Percentiles rank a stretch among this genome's conserved stretches.
These are phyloP conservation scores for Crucihimalaya himalaica DNA, from an alignment of 345 rosid genomes.

Conservation along the genomic window DNA sequence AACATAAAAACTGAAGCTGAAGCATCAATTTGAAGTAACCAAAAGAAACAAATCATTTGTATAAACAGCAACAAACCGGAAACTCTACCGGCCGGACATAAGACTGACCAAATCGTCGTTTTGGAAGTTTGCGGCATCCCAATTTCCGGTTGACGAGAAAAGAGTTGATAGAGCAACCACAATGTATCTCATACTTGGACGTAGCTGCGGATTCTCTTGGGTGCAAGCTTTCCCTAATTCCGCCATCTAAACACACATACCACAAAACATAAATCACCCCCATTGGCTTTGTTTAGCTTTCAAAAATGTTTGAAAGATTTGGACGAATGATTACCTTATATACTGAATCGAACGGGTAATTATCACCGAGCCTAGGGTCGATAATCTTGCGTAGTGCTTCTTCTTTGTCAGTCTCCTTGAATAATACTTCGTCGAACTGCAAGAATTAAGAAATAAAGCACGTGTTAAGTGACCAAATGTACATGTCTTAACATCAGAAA, in stretches of 20 bases:
- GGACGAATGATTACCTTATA: slow-evolving; percentile 53
- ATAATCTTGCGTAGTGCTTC: slow-evolving; percentile 62
- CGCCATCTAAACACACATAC: slow-evolving; percentile 62
- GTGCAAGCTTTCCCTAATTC: slow-evolving; percentile 90
- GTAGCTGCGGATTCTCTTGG: slow-evolving; percentile 70
- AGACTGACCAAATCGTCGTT: slow-evolving; percentile 69
- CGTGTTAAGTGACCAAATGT: background rate
- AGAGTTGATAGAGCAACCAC: slow-evolving; percentile 90
- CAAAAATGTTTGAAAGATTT: too few species aligned
- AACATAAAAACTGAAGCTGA: background rate
- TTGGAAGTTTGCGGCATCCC: slow-evolving; percentile 73
- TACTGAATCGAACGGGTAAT: slow-evolving; percentile 69
- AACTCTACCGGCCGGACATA: slow-evolving; percentile 75
- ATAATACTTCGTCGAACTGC: slow-evolving; percentile 82
- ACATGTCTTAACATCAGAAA: background rate
- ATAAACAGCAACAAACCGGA: background rate
- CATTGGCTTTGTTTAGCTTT: too few species aligned
- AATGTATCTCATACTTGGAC: slow-evolving; percentile 86
- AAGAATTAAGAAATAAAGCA: background rate
- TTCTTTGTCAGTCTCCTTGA: slow-evolving; percentile 56
- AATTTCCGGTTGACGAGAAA: slow-evolving; percentile 77
- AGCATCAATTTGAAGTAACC: background rate
- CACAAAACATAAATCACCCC: background rate
- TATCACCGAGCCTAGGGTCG: slow-evolving; percentile 77
- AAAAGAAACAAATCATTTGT: background rate